Conservation (phyloP, 2,329 filamentous ascomycete species). For the Fusarium pseudograminearum region DNA sequence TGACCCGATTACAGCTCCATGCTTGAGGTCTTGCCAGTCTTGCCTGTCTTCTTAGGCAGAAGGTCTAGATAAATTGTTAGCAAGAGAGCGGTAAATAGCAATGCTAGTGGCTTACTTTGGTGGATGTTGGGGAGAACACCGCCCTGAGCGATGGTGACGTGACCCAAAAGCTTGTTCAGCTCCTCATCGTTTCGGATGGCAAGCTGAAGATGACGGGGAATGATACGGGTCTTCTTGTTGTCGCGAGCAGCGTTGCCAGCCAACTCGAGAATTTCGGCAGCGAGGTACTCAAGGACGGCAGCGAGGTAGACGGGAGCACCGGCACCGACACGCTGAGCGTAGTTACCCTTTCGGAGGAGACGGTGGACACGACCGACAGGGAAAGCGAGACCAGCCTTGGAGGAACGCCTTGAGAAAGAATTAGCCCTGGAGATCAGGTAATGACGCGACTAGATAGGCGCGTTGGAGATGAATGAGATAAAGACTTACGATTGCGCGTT, state of each 20-base stretch:
- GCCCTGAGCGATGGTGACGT: slow-evolving; percentile 97
- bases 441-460: slow-evolving; percentile 17
- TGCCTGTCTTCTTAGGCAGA: slow-evolving; percentile 98
- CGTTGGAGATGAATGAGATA: neutral
- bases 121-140: slow-evolving; percentile 98
- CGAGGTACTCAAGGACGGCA: slow-evolving; percentile 97
- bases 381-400: slow-evolving; percentile 99
- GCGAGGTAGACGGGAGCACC: slow-evolving; percentile 97
- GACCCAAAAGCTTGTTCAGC: slow-evolving; percentile 97
- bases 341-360: slow-evolving; percentile 99
- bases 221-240: slow-evolving; percentile 99
- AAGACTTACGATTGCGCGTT: slow-evolving; percentile 93
- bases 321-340: slow-evolving; percentile 99
- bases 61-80: slow-evolving; percentile 76
- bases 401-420: slow-evolving; percentile 80
- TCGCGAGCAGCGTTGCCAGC: slow-evolving; percentile 98
- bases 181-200: slow-evolving; percentile 99
- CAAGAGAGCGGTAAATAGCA: slow-evolving; percentile 9
- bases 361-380: slow-evolving; percentile 99
- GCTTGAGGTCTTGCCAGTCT: slow-evolving; percentile 91
- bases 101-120: slow-evolving; percentile 77
- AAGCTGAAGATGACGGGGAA: slow-evolving; percentile 97
- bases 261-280: slow-evolving; percentile 98
- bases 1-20: slow-evolving; percentile 84
- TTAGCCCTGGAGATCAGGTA: slow-evolving; percentile 22